phyloP scores from a whole-genome alignment of 176 grass and related monocot genomes.

The Aegilops bicornis region DNA sequence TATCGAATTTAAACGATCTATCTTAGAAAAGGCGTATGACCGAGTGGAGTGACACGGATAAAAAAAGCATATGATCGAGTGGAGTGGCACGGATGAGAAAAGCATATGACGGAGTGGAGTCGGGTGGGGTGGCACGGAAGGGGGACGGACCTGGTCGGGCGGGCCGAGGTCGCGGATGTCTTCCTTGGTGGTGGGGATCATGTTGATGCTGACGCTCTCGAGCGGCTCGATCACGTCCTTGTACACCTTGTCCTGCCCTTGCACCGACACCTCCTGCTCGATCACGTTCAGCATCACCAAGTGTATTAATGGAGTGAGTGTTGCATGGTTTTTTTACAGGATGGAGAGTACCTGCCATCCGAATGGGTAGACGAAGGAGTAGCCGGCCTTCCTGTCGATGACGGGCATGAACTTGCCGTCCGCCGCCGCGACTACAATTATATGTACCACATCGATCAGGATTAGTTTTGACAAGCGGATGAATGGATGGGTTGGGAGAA shows the following conservation, averaged over 20 bases:
- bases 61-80: no score
- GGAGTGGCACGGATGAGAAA: background rate
- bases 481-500: background rate
- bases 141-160: conserved; percentile 45
- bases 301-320: no score
- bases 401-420: conserved; percentile 52
- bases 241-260: conserved; percentile 98
- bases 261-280: conserved; percentile 66
- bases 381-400: conserved; percentile 62
- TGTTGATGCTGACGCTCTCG: conserved; percentile 86
- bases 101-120: no score
- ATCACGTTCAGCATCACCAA: no score
- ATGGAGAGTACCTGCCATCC: conserved; percentile 73
- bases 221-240: conserved; percentile 96
- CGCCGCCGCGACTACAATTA: background rate
- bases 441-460: no score
- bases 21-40: background rate
- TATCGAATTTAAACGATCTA: background rate
- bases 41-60: no score
- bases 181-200: conserved; percentile 72
- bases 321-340: no score
- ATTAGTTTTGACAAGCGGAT: no score
- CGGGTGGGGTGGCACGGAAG: no score
- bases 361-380: conserved; percentile 86
- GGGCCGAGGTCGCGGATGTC: conserved; percentile 82